A percentile compares a stretch with the other conserved stretches of the same genome.
phyloP scores from a whole-genome alignment of 2,329 filamentous ascomycete genomes.

The Colletotrichum sp. region DNA sequence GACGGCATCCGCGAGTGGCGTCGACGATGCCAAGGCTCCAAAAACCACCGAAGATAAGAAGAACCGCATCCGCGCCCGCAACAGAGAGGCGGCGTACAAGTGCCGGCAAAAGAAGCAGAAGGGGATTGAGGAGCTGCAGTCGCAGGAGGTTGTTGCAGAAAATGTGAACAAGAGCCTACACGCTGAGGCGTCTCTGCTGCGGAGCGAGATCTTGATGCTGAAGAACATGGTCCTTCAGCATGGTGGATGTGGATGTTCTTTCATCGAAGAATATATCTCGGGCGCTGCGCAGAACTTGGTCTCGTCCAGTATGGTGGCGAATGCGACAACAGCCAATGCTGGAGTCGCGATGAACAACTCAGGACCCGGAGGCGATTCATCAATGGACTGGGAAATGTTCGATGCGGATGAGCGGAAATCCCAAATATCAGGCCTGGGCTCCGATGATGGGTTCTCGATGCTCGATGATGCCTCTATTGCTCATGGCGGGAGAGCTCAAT shows the following conservation, averaged over 20 bases:
- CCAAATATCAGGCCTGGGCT: background rate
- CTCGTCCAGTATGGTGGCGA: background rate
- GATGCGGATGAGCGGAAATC: background rate
- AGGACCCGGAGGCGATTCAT: background rate
- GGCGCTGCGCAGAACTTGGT: slow-evolving; percentile 13
- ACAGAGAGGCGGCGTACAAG: slow-evolving; percentile 23
- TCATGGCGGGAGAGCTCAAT: background rate
- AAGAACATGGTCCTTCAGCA: slow-evolving; percentile 21
- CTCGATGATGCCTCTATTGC: background rate
- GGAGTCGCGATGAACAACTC: background rate
- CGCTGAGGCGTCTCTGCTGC: slow-evolving; percentile 6
- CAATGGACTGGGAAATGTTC: slow-evolving; percentile 7
- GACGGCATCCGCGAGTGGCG: background rate
- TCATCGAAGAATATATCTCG: slow-evolving; percentile 20
- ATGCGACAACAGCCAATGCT: background rate
- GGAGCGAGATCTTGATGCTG: slow-evolving; percentile 17
- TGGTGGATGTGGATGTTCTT: slow-evolving; percentile 16
- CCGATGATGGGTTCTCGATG: background rate
- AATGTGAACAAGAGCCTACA: slow-evolving; percentile 12
- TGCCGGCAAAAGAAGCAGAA: slow-evolving; percentile 22
- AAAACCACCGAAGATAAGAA: slow-evolving; percentile 8
- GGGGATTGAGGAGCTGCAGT: slow-evolving; percentile 18
- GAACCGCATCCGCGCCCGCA: slow-evolving; percentile 16
- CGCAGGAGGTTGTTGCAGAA: slow-evolving; percentile 23
- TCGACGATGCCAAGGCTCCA: background rate